Percentiles rank a stretch among this genome's conserved stretches.
phyloP scores from a whole-genome alignment of 345 rosid genomes.

The Citrus mangshanensis region DNA sequence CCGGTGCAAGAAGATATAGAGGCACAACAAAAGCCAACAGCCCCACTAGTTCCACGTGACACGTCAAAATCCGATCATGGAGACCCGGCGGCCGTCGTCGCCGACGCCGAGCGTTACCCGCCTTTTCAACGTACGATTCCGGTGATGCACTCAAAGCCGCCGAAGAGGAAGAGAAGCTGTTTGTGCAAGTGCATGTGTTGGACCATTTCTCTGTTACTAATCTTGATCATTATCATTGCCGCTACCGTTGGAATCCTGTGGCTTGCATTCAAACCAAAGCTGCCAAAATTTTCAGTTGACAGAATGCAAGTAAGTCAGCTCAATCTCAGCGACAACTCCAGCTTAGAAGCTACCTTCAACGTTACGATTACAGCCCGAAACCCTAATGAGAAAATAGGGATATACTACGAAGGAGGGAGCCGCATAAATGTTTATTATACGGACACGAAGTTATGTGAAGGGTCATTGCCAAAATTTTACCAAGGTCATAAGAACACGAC shows the following conservation, averaged over 20 bases:
- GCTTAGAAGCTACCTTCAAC: slow-evolving; percentile 53
- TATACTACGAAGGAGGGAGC: slow-evolving; percentile 85
- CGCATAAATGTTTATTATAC: slow-evolving; percentile 51
- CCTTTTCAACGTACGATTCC: slow-evolving; percentile 38
- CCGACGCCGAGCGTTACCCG: slow-evolving; percentile 22
- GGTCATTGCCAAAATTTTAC: slow-evolving; percentile 81
- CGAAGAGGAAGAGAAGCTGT: slow-evolving; percentile 47
- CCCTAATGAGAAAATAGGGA: slow-evolving; percentile 75
- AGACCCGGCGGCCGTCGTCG: slow-evolving; percentile 15
- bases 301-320: slow-evolving; percentile 51
- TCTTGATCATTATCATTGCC: slow-evolving; percentile 46
- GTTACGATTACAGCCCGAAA: slow-evolving; percentile 64
- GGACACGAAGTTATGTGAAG: slow-evolving; percentile 52
- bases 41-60: slow-evolving; percentile 49
- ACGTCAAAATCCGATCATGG: slow-evolving; percentile 50
- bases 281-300: slow-evolving; percentile 68
- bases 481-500: slow-evolving; percentile 92
- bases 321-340: slow-evolving; percentile 32
- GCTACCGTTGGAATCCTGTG: slow-evolving; percentile 47
- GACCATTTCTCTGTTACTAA: slow-evolving; percentile 47
- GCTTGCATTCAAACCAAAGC: slow-evolving; percentile 74
- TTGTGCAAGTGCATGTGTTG: slow-evolving; percentile 66
- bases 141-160: slow-evolving; percentile 34
- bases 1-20: slow-evolving; percentile 61
- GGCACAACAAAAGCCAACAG: slow-evolving; percentile 40